Base-by-base conservation (phyloP, 2,329 filamentous ascomycete species). In the Hymenoscyphus linearis region DNA sequence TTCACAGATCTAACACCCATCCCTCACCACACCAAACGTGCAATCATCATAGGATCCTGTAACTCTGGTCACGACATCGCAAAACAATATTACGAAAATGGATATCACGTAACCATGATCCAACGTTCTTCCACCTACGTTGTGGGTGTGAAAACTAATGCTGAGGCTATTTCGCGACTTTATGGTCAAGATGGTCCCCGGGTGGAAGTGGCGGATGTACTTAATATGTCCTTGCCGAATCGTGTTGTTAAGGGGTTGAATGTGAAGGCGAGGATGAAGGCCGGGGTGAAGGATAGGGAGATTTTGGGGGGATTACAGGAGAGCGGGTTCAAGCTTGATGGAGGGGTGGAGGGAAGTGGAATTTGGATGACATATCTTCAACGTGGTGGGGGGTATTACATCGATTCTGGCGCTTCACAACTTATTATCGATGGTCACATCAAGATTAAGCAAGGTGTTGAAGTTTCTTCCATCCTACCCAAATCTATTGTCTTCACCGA, bases 1-100 rank as follows among this genome's bases (percentile, higher is more conserved):
- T 86, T 86, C 64, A 73, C 76, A 0, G 85, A 84, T 0, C 83
- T 84, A 0, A 71, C 73, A 2, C 71, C 64, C 13, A 62, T 77
- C 0, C 70, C 77, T 2, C 73, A 76, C 14, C 72, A 77, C 18
- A 80, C 80, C 1, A 86, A 85, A 70, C 86, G 82, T 63, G 86
- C 83, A 0, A 74, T 89, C 1, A 82, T 91, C 0, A 78, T 90
- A 0, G 88, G 87, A 1, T 85, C 83, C 1, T 88, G 86, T 72
- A 90, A 89, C 72, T 88, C 85, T 0, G 85, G 79, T 5, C 85
- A 88, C 66, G 87, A 90, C 64, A 89, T 89, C 60, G 82, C 85
- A 0, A 86, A 89, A 60, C 85, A 89, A 64, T 89, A 81, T 67
- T 79, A 82, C 37, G 85, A 89, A 66, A 83, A 85, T 56, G 88